Percentiles rank a stretch among this genome's conserved stretches.
Evolutionary conservation across 257 asterid species (phyloP).

Genomic region (Cordia subcordata): DNA sequence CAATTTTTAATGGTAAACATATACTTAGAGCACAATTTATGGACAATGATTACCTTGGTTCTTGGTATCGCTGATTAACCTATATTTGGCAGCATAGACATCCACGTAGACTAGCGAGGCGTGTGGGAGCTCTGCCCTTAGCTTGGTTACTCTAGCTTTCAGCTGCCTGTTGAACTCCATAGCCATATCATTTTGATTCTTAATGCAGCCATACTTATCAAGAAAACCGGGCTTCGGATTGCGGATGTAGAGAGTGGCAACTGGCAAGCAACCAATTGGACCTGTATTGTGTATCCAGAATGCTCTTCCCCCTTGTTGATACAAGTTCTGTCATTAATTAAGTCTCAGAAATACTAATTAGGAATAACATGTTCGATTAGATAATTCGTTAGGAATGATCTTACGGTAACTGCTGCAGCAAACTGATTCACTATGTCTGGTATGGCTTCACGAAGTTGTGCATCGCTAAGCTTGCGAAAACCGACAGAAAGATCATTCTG

Average conservation of each 20-base stretch:
- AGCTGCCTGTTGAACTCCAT: slow-evolving; percentile 39
- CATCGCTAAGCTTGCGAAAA: slow-evolving; percentile 20
- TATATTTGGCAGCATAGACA: slow-evolving; percentile 37
- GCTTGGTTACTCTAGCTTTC: slow-evolving; percentile 19
- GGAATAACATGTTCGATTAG: background rate
- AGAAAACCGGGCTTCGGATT: slow-evolving; percentile 21
- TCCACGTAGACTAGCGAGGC: slow-evolving; percentile 42
- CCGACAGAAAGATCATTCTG: slow-evolving; percentile 39
- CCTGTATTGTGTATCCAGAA: slow-evolving; percentile 56
- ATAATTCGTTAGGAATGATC: background rate
- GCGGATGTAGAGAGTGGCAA: slow-evolving; percentile 12
- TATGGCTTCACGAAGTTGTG: slow-evolving; percentile 24
- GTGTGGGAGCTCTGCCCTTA: slow-evolving; percentile 31
- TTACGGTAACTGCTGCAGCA: slow-evolving; percentile 30
- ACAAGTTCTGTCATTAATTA: slow-evolving; percentile 27
- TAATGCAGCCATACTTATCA: slow-evolving; percentile 39
- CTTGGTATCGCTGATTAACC: slow-evolving; percentile 34
- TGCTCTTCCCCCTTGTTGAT: slow-evolving; percentile 40
- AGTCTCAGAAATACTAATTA: background rate
- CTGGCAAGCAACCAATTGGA: slow-evolving; percentile 52
- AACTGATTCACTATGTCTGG: slow-evolving; percentile 35
- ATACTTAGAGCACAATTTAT: background rate
- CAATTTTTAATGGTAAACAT: too few species aligned
- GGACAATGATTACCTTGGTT: slow-evolving; percentile 22
- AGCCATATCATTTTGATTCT: slow-evolving; percentile 29